Evolutionary conservation across 2,329 filamentous ascomycete species (phyloP), one percentile per base, ranked within the genome.

Genomic region (Aspergillus caelatus): DNA sequence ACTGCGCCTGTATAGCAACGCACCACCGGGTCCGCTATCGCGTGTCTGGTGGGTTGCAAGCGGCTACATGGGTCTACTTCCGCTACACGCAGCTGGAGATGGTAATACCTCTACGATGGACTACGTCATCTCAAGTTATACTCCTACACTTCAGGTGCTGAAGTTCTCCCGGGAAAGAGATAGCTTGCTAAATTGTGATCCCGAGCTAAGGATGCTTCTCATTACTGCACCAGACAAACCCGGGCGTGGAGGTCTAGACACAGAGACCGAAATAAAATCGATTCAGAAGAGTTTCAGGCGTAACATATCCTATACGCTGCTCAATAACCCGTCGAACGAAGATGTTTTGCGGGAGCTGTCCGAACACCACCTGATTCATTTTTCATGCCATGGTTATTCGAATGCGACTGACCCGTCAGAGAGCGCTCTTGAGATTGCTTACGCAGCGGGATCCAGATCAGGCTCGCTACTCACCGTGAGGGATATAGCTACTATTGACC

Each of bases 1-100:
- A 53, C 9, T 60, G 19, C 12, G 36, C 21, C n/a, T 43, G 1
- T 30, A 23, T 11, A 30, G 36, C 21, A 11, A 23, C 11, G 1
- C 11, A 26, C 19, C 10, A 9, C 11, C 21, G 19, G 7, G 10
- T 19, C 12, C 14, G 28, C 36, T 45, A 11, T 36, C 34, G 34
- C 54, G 36, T 45, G 36, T 57, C 54, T 57, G 34, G 34, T 57
- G 54, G 54, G 34, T 57, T 43, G 26, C 54, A 45, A 45, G 36
- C 26, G 54, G 54, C 19, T 43, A 43, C 19, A 43, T 57, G 36
- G 54, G 54, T 11, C 54, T 57, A 12, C 21, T 43, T 11, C 54
- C 54, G 10, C 21, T 57, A 11, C 54, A 57, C 21, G 54, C 54
- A 26, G 54, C 54, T 2, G 54, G 54, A 1, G 54, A 57, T 45